Base-by-base conservation (phyloP, 176 grass and related monocot genomes). In the Elymus sibiricus region DNA sequence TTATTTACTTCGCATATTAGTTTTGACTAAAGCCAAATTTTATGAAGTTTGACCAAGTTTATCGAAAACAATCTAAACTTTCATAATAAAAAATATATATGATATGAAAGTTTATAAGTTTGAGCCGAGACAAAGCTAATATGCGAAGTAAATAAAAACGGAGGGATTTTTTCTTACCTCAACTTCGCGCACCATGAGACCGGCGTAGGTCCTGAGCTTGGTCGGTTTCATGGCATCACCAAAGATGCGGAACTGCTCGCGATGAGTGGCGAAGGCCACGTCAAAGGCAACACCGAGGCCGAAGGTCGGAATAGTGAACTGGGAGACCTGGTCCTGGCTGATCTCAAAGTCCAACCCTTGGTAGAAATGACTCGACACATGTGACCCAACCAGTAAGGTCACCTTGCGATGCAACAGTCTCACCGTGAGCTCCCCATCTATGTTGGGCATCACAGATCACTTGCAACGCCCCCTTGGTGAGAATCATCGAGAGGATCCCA, bases 161-260 rank as follows among this genome's bases (percentile, higher is more conserved):
- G n/a, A n/a, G n/a, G n/a, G n/a, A n/a, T n/a, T n/a, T n/a, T 67
- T 25, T 10, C 25, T 22, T 81, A 92, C 91, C 93, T 95, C 83
- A 2, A 87, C 87, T 64, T 96, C 87, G 5, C 1, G 7, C 4
- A 88, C 88, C 77, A 91, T 95, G 51, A 84, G 87, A 44, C 29
- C 74, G 11, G 77, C 91, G 64, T 95, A 93, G 6, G 83, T 61
- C 78, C 91, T 34, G 7, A 95, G 72, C 73, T 91, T 95, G 22
- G 22, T 72, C 1, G 90, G 90, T 47, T 88, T 87, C 84, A 90
- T 72, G 19, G 87, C 74, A 21, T 93, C 86, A 5, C 84, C 88
- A 26, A 96, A 87, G 87, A 93, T 93, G 60, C 87, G 79, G 49
- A 93, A 90, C 71, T 96, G 89, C 85, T 93, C 91, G 5, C 65